Percentiles rank a stretch among this genome's conserved stretches.
Evolutionary conservation across 495 filamentous ascomycete species (phyloP).

Genomic region (Hypoxylon perforatum): DNA sequence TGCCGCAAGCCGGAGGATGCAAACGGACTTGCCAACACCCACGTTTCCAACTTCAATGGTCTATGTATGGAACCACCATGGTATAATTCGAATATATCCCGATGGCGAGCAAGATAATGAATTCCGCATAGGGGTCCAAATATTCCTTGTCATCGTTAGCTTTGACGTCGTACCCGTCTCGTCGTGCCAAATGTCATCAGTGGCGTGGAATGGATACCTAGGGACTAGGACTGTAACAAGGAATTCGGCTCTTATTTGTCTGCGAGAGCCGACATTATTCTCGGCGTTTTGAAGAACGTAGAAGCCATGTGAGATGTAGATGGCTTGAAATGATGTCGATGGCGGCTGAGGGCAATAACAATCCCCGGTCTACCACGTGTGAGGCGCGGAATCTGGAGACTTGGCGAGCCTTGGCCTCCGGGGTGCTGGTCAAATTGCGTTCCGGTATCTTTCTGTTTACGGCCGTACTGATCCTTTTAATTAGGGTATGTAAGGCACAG

Average conservation of each 20-base stretch:
- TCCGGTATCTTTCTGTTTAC: too few species aligned
- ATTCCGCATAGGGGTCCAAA: background rate
- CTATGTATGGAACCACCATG: background rate
- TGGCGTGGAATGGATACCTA: too few species aligned
- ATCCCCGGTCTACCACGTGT: constrained; percentile 8
- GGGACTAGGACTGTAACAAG: too few species aligned
- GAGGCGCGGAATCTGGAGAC: constrained; percentile 4
- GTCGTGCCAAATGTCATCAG: too few species aligned
- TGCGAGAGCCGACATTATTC: background rate
- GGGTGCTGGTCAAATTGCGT: background rate
- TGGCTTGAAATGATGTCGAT: background rate
- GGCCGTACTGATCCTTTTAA: too few species aligned
- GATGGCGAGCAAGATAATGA: background rate
- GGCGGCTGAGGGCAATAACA: constrained; percentile 3
- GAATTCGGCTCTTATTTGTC: too few species aligned
- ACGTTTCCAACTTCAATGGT: background rate
- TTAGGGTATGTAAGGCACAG: background rate
- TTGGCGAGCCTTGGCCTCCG: constrained; percentile 19
- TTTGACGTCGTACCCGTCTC: background rate
- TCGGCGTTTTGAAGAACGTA: background rate
- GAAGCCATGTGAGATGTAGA: background rate
- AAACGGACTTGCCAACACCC: background rate
- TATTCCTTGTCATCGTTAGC: background rate
- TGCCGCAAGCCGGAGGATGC: background rate
- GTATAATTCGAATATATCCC: background rate